These are phyloP conservation scores for Claviceps pazoutovae DNA, from an alignment of 2,329 filamentous ascomycete genomes.

Conservation along the genomic window DNA sequence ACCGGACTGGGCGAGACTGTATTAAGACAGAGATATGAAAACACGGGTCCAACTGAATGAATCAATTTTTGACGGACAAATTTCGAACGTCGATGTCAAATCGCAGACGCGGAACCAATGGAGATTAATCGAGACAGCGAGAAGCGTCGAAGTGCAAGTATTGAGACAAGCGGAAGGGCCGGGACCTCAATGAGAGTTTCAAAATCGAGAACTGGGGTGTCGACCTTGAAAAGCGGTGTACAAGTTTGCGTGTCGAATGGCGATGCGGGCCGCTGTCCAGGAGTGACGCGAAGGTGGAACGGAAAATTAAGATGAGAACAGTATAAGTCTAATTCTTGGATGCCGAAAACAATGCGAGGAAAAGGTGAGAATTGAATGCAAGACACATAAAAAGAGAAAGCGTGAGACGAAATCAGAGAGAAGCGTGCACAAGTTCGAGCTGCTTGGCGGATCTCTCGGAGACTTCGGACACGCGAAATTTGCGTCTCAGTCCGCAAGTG, in stretches of 20 bases:
- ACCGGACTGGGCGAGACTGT: not conserved
- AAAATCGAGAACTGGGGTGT: not conserved
- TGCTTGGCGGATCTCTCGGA: not conserved
- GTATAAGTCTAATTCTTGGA: not conserved
- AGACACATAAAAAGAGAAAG: not conserved
- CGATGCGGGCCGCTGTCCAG: not conserved
- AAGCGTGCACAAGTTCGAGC: not conserved
- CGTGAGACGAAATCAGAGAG: not conserved
- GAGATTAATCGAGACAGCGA: not conserved
- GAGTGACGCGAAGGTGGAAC: not conserved
- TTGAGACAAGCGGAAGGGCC: not conserved
- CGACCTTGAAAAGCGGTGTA: conserved; percentile 3
- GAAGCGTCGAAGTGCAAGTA: not conserved
- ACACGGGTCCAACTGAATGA: not conserved
- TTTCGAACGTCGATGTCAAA: not conserved
- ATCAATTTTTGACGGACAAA: not conserved
- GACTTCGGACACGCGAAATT: not conserved
- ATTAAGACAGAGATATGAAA: not conserved
- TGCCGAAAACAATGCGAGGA: not conserved
- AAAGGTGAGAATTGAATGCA: not conserved
- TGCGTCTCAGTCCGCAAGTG: not conserved
- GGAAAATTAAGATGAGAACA: not conserved
- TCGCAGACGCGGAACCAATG: not conserved
- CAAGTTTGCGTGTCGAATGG: not conserved
- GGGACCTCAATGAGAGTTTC: conserved; percentile 4